These are phyloP conservation scores for Cutaneotrichosporon spelunceum DNA, from an alignment of 1,284 basidiomycete genomes.

Conservation along the genomic window DNA sequence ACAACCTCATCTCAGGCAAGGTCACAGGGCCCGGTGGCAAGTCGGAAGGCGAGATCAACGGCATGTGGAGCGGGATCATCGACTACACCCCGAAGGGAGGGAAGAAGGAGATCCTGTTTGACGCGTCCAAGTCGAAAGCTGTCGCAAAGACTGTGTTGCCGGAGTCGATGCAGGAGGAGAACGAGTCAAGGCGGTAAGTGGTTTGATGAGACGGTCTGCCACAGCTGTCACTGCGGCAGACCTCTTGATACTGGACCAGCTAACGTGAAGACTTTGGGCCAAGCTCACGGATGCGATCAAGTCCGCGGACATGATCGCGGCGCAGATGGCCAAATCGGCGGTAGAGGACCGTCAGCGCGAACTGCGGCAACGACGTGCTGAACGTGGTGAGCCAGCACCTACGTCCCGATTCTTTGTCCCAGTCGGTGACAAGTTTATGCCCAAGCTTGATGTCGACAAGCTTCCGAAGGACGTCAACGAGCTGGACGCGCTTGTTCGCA, in stretches of 20 bases:
- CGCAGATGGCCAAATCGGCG: slow-evolving; percentile 81
- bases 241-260: background rate
- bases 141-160: slow-evolving; percentile 79
- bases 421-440: slow-evolving; percentile 69
- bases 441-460: slow-evolving; percentile 63
- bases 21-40: slow-evolving; percentile 61
- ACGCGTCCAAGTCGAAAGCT: slow-evolving; percentile 70
- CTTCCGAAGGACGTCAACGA: slow-evolving; percentile 65
- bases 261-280: slow-evolving; percentile 66
- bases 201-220: too few relatives aligned
- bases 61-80: slow-evolving; percentile 89
- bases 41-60: slow-evolving; percentile 82
- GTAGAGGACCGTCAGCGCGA: slow-evolving; percentile 94
- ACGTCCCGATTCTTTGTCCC: slow-evolving; percentile 77
- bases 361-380: slow-evolving; percentile 70
- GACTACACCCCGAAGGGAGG: slow-evolving; percentile 75
- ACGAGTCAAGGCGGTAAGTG: slow-evolving; percentile 77
- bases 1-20: slow-evolving; percentile 84
- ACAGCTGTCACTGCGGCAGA: too few relatives aligned
- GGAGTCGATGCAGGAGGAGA: slow-evolving; percentile 81
- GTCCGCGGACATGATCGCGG: slow-evolving; percentile 86
- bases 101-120: slow-evolving; percentile 74
- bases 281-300: slow-evolving; percentile 83
- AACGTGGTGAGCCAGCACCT: slow-evolving; percentile 58
- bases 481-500: slow-evolving; percentile 60